Conservation (phyloP, 306 rosid genomes). For the Casuarina cunninghamiana region DNA sequence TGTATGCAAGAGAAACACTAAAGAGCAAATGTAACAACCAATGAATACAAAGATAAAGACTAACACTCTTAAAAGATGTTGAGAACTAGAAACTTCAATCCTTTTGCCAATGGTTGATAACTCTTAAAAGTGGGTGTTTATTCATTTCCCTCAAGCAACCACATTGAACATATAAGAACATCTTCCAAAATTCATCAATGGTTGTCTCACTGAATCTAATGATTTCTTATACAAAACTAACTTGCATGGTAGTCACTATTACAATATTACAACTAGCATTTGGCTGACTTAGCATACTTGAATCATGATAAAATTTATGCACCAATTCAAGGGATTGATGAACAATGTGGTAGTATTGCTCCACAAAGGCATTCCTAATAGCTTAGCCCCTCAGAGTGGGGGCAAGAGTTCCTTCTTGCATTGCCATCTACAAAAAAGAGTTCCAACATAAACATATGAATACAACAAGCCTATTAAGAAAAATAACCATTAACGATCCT, state of each 20-base stretch:
- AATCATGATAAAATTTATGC: conserved; percentile 84
- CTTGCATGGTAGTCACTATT: conserved; percentile 73
- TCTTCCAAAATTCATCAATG: not conserved
- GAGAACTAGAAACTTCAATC: too few species aligned
- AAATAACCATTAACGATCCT: not conserved
- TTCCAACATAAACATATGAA: conserved; percentile 10
- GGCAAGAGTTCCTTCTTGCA: conserved; percentile 78
- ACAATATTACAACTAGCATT: conserved; percentile 67
- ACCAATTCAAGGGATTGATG: conserved; percentile 88
- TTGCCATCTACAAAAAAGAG: conserved; percentile 67
- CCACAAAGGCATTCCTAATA: conserved; percentile 94
- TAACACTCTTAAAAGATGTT: too few species aligned
- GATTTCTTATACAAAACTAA: conserved; percentile 25
- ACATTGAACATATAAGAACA: too few species aligned
- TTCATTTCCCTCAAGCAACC: too few species aligned
- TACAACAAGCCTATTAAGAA: not conserved
- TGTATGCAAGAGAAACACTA: not conserved
- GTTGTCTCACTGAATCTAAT: not conserved
- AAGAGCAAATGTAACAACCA: not conserved
- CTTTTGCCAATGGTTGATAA: not conserved
- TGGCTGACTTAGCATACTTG: conserved; percentile 77
- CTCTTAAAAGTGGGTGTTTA: too few species aligned
- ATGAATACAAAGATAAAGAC: too few species aligned
- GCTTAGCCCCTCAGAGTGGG: conserved; percentile 78
- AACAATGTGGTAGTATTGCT: conserved; percentile 89